These are phyloP conservation scores for Penicillium concentricum DNA, from an alignment of 2,329 filamentous ascomycete genomes.

Conservation along the genomic window DNA sequence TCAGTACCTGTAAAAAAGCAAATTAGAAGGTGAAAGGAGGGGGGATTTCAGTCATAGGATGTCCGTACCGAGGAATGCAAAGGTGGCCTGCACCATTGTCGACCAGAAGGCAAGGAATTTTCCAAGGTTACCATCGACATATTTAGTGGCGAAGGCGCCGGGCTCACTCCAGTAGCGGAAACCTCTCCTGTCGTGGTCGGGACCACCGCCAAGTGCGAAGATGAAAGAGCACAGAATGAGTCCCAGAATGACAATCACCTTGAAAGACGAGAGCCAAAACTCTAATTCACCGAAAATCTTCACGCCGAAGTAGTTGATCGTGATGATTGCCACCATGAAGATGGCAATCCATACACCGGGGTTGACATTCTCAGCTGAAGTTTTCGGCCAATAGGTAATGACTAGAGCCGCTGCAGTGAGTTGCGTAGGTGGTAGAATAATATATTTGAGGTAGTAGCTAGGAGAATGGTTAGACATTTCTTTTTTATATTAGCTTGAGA, in stretches of 20 bases:
- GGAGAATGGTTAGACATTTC: neutral
- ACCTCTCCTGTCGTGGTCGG: slow-evolving; percentile 64
- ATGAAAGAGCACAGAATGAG: slow-evolving; percentile 73
- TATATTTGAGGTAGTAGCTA: slow-evolving; percentile 6
- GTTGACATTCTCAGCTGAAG: slow-evolving; percentile 6
- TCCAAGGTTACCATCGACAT: slow-evolving; percentile 7
- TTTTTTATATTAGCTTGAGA: slow-evolving; percentile 33
- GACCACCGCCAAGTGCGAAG: slow-evolving; percentile 76
- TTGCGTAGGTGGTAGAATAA: slow-evolving; percentile 2
- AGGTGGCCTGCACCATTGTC: slow-evolving; percentile 47
- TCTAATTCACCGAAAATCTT: slow-evolving; percentile 67
- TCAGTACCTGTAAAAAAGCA: slow-evolving; percentile 59
- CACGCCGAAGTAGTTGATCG: slow-evolving; percentile 67
- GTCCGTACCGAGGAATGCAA: slow-evolving; percentile 61
- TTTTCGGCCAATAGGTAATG: slow-evolving; percentile 11
- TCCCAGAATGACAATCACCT: slow-evolving; percentile 65
- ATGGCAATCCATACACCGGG: neutral
- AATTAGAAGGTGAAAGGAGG: slow-evolving; percentile 34
- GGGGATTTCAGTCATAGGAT: slow-evolving; percentile 48
- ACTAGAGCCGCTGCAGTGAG: slow-evolving; percentile 29
- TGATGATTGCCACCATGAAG: slow-evolving; percentile 25
- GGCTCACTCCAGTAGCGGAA: slow-evolving; percentile 63
- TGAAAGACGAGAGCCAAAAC: slow-evolving; percentile 50
- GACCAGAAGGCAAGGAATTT: slow-evolving; percentile 5
- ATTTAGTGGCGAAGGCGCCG: slow-evolving; percentile 28